Evolutionary conservation across 352 stramenopile genomes (phyloP), one percentile per base, ranked within the genome.

Genomic region (Sclerospora graminicola): DNA sequence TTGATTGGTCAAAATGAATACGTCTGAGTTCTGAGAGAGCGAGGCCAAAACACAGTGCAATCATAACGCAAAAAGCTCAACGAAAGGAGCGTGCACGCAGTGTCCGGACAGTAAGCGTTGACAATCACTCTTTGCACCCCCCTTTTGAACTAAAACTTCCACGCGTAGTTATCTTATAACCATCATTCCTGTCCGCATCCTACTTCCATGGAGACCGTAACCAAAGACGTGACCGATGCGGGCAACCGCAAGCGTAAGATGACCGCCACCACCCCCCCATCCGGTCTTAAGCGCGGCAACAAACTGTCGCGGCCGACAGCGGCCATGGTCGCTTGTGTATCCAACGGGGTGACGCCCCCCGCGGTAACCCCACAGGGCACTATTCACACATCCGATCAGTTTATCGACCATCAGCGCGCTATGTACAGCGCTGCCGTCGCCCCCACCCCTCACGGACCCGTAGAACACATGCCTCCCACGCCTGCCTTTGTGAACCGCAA

Each of bases 401-500:
- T 85, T 51, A 84, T 85, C 30, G 71, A 86, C 48, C 70, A 89
- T 57, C 72, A 86, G 49, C 72, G 76, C 38, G 78, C 74, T 26
- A 79, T 87, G 60, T 72, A 85, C 30, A 78, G 66, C 44, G 70
- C 66, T 11, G 70, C 82, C 19, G 67, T 83, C 13, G 76, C 81
- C n/a, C 81, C 81, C 32, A 93, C 81, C 13, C 81, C 81, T 10
- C 70, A 88, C 39, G 78, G 76, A 0, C 81, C 81, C 1, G 66
- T 85, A 15, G 54, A 64, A 0, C 79, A 78, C 23, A 93, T 93
- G 73, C 81, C 81, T 6, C 78, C 81, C n/a, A 93, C 81, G 8
- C 81, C 81, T 0, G 78, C 79, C 14, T 89, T 88, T 31, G 66
- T 67, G 1, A 82, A 86, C 45, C 74, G 72, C 33, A 69, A 70